phyloP scores from a whole-genome alignment of 805 yeast genomes.

The Yamadazyma olivae region DNA sequence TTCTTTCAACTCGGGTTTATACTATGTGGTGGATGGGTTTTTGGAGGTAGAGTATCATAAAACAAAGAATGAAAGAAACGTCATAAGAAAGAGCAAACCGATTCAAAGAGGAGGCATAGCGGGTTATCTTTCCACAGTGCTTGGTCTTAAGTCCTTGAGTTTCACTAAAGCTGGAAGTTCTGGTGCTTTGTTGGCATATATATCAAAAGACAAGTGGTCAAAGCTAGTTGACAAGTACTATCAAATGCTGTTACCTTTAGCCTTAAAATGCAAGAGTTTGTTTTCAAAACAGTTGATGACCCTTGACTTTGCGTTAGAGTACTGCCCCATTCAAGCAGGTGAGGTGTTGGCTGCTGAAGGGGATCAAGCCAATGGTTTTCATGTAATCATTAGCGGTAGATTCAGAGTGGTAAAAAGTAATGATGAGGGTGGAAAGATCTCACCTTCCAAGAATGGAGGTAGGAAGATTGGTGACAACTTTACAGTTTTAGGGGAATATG shows the following conservation, averaged over 20 bases:
- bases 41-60: constrained; percentile 48
- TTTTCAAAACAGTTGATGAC: constrained; percentile 65
- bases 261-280: constrained; percentile 65
- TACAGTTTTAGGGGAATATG: constrained; percentile 67
- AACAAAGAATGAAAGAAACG: constrained; percentile 1
- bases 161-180: constrained; percentile 51
- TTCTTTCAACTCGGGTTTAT: constrained; percentile 68
- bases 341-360: constrained; percentile 76
- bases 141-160: constrained; percentile 78
- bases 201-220: constrained; percentile 62
- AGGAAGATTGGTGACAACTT: constrained; percentile 16
- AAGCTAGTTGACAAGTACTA: constrained; percentile 72
- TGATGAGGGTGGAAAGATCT: constrained; percentile 14
- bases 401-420: constrained; percentile 56
- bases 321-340: constrained; percentile 92
- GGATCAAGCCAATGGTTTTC: constrained; percentile 86
- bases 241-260: constrained; percentile 71
- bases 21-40: constrained; percentile 74
- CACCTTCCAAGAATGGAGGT: constrained; percentile 3
- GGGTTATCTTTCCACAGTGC: constrained; percentile 78
- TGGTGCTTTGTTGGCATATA: constrained; percentile 61
- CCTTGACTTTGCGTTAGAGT: constrained; percentile 89
- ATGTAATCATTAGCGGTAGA: constrained; percentile 85
- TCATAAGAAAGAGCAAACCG: constrained; percentile 45
- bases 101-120: constrained; percentile 79